Base-by-base conservation (phyloP, 1,284 basidiomycete genomes). In the Chondrostereum purpureum region DNA sequence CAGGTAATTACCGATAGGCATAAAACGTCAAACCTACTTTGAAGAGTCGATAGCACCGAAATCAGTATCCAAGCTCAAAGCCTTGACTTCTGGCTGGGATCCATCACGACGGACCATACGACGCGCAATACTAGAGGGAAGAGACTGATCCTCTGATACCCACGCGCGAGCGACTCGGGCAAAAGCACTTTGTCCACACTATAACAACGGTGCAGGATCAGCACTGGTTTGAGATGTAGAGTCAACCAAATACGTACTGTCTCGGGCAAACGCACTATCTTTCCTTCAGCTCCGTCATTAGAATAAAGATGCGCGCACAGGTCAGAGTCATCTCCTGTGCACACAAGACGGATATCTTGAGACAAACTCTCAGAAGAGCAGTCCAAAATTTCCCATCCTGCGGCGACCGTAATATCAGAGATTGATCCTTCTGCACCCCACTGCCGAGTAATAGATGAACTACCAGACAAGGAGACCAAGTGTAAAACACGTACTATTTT, bases 181-280 rank as follows among this genome's bases (percentile, higher is more conserved):
- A 53, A 79, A 79, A 0, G 75, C 68, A 45, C 61, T 66, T 38
- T 55, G 53, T 12, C 71, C 72, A 47, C 76, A 78, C 75, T 77
- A 23, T 23, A 39, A 31, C 16, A 42, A 14, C n/a, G n/a, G n/a
- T n/a, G n/a, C n/a, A n/a, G n/a, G n/a, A 35, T 17, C 34, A 21
- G 3, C 21, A 11, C 20, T 4, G 37, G 17, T 14, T 13, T 21
- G 35, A 10, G 46, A 19, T 27, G 11, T 36, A 31, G 21, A 11
- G 10, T 5, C 8, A 41, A 10, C 12, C 18, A 31, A n/a, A 8
- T 16, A 63, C 72, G 42, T 46, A 76, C 75, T 45, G 60, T 59
- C 50, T 76, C 64, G 3, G 77, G 75, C 5, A 78, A 56, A 14
- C 76, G 68, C 17, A 78, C 73, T 20, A 79, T 58, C 48, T 73